Evolutionary conservation across 2,329 filamentous ascomycete genomes (phyloP).

Genomic region (Coniella vitis): DNA sequence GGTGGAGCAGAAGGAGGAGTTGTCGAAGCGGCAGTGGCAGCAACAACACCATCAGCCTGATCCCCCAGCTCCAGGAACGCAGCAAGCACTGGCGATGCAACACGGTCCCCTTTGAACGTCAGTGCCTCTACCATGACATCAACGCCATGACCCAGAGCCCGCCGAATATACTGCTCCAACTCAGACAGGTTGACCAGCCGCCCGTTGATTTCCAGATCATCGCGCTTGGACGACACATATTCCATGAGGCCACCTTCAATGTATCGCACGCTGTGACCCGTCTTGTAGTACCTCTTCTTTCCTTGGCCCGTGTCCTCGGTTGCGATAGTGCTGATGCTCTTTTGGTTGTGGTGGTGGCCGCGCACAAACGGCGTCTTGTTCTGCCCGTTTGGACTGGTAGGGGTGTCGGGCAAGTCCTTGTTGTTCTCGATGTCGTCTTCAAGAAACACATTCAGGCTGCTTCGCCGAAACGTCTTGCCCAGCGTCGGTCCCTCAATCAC

Average conservation of each 20-base stretch:
- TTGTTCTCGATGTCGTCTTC: background rate
- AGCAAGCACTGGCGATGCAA: constrained; percentile 32
- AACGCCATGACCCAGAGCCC: constrained; percentile 37
- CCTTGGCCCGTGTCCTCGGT: constrained; percentile 21
- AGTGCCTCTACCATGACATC: constrained; percentile 45
- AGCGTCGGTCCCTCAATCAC: constrained; percentile 51
- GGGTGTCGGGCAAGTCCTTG: constrained; percentile 10
- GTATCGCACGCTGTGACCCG: constrained; percentile 44
- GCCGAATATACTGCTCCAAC: constrained; percentile 41
- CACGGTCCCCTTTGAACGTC: constrained; percentile 34
- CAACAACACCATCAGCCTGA: constrained; percentile 21
- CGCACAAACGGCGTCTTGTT: constrained; percentile 23
- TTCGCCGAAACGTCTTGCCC: constrained; percentile 24
- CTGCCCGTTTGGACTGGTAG: constrained; percentile 24
- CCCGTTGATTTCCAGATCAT: constrained; percentile 34
- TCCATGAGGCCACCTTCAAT: constrained; percentile 41
- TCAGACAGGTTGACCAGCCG: constrained; percentile 34
- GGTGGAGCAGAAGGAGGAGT: constrained; percentile 22
- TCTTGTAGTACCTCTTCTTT: constrained; percentile 38
- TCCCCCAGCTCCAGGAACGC: constrained; percentile 45
- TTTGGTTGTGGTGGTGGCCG: constrained; percentile 17
- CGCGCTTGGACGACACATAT: constrained; percentile 37
- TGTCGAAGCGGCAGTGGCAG: no score
- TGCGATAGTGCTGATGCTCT: constrained; percentile 15
- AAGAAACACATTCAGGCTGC: background rate